Evolutionary conservation across 2,329 filamentous ascomycete species (phyloP).

Genomic region (Trichoderma atroviride): DNA sequence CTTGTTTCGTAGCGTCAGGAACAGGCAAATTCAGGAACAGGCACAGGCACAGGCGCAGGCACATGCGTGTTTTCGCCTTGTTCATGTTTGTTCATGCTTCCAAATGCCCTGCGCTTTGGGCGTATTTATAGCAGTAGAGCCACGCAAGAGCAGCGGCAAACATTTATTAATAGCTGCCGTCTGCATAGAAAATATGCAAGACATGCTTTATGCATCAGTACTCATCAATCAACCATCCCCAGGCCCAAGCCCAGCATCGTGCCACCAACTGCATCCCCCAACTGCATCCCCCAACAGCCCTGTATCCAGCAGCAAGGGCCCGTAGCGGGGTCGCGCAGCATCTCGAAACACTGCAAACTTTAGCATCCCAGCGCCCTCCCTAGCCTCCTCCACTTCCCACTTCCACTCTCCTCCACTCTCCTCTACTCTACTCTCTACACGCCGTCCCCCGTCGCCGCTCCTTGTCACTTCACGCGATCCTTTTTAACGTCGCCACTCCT

Average conservation of each 20-base stretch:
- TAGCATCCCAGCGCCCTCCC: conserved; percentile 21
- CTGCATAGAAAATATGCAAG: not conserved
- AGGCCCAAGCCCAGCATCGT: not conserved
- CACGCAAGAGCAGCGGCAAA: not conserved
- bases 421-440: conserved; percentile 8
- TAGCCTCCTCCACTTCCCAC: conserved; percentile 7
- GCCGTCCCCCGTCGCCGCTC: conserved; percentile 11
- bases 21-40: conserved; percentile 15
- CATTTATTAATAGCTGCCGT: not conserved
- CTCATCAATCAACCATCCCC: not conserved
- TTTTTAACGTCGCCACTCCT: conserved; percentile 37
- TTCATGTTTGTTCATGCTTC: not conserved
- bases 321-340: conserved; percentile 18
- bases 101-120: not conserved
- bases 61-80: not conserved
- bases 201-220: no score
- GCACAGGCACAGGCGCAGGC: not conserved
- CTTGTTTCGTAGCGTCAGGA: conserved; percentile 23
- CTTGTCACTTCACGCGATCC: conserved; percentile 30
- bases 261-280: not conserved
- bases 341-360: conserved; percentile 22
- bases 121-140: not conserved
- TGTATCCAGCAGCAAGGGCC: not conserved
- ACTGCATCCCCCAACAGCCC: not conserved
- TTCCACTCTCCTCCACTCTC: conserved; percentile 11